Evolutionary conservation across 768 basidiomycete genomes (phyloP), one percentile per base, ranked within the genome.

Genomic region (Terana coerulea): DNA sequence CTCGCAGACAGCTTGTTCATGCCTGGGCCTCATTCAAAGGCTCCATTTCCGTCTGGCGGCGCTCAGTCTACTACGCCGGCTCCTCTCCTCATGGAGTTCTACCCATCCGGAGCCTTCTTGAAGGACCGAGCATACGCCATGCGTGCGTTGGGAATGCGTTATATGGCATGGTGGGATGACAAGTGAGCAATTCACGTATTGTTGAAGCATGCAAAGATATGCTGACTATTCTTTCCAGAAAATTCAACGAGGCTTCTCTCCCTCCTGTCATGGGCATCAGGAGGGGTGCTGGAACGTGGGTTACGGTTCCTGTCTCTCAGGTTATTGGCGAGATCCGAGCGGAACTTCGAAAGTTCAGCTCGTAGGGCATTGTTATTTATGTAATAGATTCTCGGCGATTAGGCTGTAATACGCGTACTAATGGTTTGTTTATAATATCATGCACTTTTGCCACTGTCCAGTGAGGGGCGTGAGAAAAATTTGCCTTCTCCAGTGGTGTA

Each of bases 31-130:
- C n/a, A n/a, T n/a, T n/a, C n/a, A n/a, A n/a, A n/a, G n/a, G 78
- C 77, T 4, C 77, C 80, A 22, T 59, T 73, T 14, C 71, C 54
- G 21, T 40, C 47, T 41, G n/a, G 11, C 12, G 28, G 43, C 19
- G n/a, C 21, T 15, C 30, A 42, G n/a, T 10, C 46, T 15, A 28
- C 49, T 17, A 24, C 22, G 59, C 54, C 56, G 1, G 56, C 76
- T 22, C 74, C 86, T 19, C 81, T 83, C 3, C 72, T 91, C 30
- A 79, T 91, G 70, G 91, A 94, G 67, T 74, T 92, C 60, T 91
- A 88, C 68, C 85, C 82, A 17, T 70, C 75, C 2, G 78, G 77
- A n/a, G 75, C 75, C 17, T 91, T 87, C 65, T 72, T 75, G 22
- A 77, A 75, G 42, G 85, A 89, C 58, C 75, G 77, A 51, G 79